Base-by-base conservation (phyloP, 345 rosid genomes). In the Durio zibethinus region DNA sequence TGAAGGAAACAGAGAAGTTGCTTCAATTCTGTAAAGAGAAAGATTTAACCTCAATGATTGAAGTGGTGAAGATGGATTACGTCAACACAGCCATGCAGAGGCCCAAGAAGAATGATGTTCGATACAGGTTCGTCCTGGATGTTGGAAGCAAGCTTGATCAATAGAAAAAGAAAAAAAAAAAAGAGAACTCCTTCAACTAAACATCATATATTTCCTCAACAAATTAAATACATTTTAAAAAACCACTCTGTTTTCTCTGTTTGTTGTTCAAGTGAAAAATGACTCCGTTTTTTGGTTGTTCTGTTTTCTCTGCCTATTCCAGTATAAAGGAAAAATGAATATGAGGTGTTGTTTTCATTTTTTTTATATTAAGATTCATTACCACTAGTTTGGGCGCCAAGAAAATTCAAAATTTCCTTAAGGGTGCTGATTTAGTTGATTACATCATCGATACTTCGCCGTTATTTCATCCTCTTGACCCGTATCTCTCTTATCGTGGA, bases 41-140 rank as follows among this genome's bases (percentile, higher is more conserved):
- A 80, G 87, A 80, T 59, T 10, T 96, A 72, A 84, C 82, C 27
- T 92, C 99, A 25, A 88, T 73, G 78, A 91, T 96, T 60, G 99
- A 96, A 81, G 90, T 90, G 54, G 79, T 96, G 75, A 91, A 91
- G 85, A 90, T 96, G 97, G 94, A 93, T 78, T 90, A 92, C 43
- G 57, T 92, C 35, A 92, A 96, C 89, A 87, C 83, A 14, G 99
- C 97, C 8, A 45, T 96, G 5, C 97, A 93, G 79, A 86, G 99
- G 86, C 92, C 93, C 4, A 90, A 91, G 86, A 92, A 92, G 87
- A 96, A 96, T 25, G 98, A 96, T 73, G 99, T 91, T n/a, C 85
- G 99, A 72, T 93, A 93, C 59, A 81, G 98, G 79, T 96, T 96
- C 27, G 97, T 92, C 0, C 93, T 96, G 16, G 99, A 96, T 77